Percentiles rank a stretch among this genome's conserved stretches.
phyloP scores from a whole-genome alignment of 2,329 filamentous ascomycete species.

The Thielaviopsis ethacetica region DNA sequence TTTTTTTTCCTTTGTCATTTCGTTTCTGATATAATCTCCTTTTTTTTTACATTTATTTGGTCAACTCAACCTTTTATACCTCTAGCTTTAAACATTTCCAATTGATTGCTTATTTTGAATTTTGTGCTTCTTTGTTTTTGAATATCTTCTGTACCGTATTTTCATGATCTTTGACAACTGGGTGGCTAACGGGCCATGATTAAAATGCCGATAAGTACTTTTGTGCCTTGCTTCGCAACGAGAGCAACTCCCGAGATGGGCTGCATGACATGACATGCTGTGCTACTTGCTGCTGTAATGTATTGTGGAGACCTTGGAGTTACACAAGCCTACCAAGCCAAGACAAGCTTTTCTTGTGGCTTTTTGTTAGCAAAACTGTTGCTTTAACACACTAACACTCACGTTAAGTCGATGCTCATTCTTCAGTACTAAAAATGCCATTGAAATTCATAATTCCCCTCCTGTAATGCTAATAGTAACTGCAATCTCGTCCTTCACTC shows the following conservation, averaged over 20 bases:
- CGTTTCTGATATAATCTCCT: background rate
- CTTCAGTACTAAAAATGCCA: too few species aligned
- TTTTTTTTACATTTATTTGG: background rate
- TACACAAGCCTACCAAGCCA: background rate
- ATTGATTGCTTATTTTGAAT: background rate
- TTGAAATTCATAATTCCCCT: too few species aligned
- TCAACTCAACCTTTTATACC: background rate
- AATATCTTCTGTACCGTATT: too few species aligned
- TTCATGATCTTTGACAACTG: too few species aligned
- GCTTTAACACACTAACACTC: too few species aligned
- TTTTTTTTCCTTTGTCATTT: conserved; percentile 5
- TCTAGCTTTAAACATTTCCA: background rate
- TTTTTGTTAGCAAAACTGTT: too few species aligned
- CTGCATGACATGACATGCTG: background rate
- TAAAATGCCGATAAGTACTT: background rate
- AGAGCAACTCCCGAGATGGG: background rate
- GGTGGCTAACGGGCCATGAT: too few species aligned
- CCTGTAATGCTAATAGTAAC: too few species aligned
- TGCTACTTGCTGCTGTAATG: background rate
- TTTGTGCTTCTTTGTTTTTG: background rate
- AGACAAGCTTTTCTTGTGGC: background rate
- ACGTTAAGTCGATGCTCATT: too few species aligned
- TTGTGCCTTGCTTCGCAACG: background rate
- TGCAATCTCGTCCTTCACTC: too few species aligned
- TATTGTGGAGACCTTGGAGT: background rate